Evolutionary conservation across 306 rosid species (phyloP), one percentile per base, ranked within the genome.

Genomic region (Ochetophila trinervis): DNA sequence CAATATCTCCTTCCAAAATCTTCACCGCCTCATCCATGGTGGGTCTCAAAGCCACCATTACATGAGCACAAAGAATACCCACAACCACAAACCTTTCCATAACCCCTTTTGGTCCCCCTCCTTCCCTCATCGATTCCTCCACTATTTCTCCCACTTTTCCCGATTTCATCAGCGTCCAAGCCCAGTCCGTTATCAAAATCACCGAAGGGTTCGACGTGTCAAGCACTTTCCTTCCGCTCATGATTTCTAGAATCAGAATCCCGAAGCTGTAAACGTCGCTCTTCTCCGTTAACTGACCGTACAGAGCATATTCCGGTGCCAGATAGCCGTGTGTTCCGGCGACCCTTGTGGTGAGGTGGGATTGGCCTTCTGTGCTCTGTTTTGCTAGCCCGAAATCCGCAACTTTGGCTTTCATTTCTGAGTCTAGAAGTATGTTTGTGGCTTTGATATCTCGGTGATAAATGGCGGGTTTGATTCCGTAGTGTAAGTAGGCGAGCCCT

Each of bases 1-100:
- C 97, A 76, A 83, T 86, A 14, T 91, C 96, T 60, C 97, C 97
- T 36, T 91, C 91, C 54, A 91, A 65, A 96, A 88, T 91, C 85
- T 72, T 86, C 5, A 88, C 57, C 0, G 96, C 97, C 53, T 88
- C 97, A 50, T 85, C 74, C 45, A 84, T 79, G 0, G 94, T 88
- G n/a, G 97, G 97, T 73, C 96, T 86, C n/a, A 91, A 81, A 0
- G 88, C 97, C 72, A 86, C 96, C 87, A 84, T 83, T 7, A 80
- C 94, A 78, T 91, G 96, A 71, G 94, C 86, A 78, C 97, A 91
- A 1, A 91, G 85, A 72, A 91, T 82, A 56, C 97, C 97, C 55
- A 88, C 96, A 19, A 60, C 79, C 14, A 84, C 97, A 78, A 84
- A 91, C 69, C 97, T 86, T 68, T 79, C 91, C 97, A 84, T 88